These are phyloP conservation scores for Circinella minor DNA, from an alignment of 371 early-diverging fungal species.

Conservation along the genomic window DNA sequence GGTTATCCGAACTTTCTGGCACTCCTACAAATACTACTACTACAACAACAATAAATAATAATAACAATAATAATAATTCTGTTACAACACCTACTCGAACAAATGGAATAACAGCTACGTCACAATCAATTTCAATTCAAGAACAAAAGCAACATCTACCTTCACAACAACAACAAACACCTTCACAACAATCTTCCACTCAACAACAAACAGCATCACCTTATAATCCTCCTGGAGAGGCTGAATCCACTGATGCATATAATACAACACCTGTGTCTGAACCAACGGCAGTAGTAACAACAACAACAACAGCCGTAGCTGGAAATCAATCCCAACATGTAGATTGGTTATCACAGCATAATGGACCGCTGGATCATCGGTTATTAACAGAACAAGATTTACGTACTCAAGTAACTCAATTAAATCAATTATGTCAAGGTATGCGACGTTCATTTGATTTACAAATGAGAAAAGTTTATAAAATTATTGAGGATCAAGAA, in stretches of 20 bases:
- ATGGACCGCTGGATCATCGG: conserved; percentile 4
- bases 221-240: background rate
- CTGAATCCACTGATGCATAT: background rate
- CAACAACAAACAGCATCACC: background rate
- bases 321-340: background rate
- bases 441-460: conserved; percentile 15
- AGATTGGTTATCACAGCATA: background rate
- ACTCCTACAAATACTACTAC: background rate
- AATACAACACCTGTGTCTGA: conserved; percentile 1
- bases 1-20: conserved; percentile 5
- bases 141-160: conserved; percentile 12
- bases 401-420: conserved; percentile 14
- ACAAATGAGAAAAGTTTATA: conserved; percentile 21
- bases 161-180: conserved; percentile 1
- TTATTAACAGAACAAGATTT: conserved; percentile 19
- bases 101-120: background rate
- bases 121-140: conserved; percentile 6
- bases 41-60: too few relatives aligned
- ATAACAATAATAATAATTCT: too few relatives aligned
- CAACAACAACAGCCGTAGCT: conserved; percentile 14
- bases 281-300: conserved; percentile 1
- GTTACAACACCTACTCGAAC: background rate
- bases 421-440: conserved; percentile 20
- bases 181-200: background rate
- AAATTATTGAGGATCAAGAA: conserved; percentile 19